Conservation (phyloP, 805 yeast genomes). For the Torulaspora indica region DNA sequence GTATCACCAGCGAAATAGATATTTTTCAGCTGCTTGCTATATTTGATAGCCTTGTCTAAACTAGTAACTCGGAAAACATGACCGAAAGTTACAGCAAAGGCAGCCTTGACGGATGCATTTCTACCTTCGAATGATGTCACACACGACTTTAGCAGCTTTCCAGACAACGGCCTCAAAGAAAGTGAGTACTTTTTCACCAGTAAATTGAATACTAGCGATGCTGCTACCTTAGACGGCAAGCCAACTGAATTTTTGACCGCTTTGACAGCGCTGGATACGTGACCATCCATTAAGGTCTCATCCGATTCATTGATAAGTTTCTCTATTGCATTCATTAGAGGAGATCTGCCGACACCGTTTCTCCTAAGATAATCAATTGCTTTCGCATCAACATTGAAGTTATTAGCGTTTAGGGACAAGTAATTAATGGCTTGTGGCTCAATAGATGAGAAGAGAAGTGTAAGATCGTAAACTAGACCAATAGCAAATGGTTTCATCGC, state of each 20-base stretch:
- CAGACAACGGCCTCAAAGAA: slow-evolving; percentile 49
- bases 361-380: slow-evolving; percentile 75
- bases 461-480: slow-evolving; percentile 60
- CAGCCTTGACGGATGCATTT: slow-evolving; percentile 64
- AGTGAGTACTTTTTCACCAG: slow-evolving; percentile 54
- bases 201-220: slow-evolving; percentile 65
- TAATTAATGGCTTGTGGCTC: slow-evolving; percentile 91
- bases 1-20: slow-evolving; percentile 53
- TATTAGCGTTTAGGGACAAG: slow-evolving; percentile 79
- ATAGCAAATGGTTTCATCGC: slow-evolving; percentile 66
- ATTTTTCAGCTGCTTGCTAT: slow-evolving; percentile 46
- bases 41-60: slow-evolving; percentile 47
- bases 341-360: slow-evolving; percentile 71
- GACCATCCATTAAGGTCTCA: slow-evolving; percentile 40
- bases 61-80: slow-evolving; percentile 63
- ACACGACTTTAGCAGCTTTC: slow-evolving; percentile 55
- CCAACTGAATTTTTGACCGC: slow-evolving; percentile 74
- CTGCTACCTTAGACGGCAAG: slow-evolving; percentile 84
- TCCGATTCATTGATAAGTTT: slow-evolving; percentile 56
- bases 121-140: slow-evolving; percentile 58
- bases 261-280: slow-evolving; percentile 45
- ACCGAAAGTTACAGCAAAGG: slow-evolving; percentile 80
- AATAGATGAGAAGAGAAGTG: slow-evolving; percentile 70
- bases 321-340: slow-evolving; percentile 84
- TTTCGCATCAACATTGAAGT: slow-evolving; percentile 65